phyloP scores from a whole-genome alignment of 2,329 filamentous ascomycete genomes.

The Fusarium sp. region DNA sequence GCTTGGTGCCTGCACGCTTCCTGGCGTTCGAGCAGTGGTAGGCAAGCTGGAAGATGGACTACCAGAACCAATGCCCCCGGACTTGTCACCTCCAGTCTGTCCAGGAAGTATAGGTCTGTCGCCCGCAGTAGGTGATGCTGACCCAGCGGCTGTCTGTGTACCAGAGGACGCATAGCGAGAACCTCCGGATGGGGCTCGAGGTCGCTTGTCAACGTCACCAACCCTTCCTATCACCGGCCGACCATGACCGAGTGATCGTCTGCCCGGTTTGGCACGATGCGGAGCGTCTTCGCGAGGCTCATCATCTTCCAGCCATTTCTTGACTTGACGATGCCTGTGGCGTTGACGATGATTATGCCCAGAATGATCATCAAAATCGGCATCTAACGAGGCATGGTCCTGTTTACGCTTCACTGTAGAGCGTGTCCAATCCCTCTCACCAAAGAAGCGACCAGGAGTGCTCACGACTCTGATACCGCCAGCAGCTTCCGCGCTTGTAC shows the following conservation, averaged over 20 bases:
- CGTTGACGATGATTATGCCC: not conserved
- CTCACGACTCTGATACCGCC: not conserved
- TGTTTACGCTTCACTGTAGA: not conserved
- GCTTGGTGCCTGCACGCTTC: rapidly evolving
- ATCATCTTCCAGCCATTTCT: not conserved
- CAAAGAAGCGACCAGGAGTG: not conserved
- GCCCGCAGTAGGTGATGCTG: rapidly evolving
- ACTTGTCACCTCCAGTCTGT: not conserved
- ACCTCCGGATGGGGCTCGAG: not conserved
- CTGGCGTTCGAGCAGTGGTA: rapidly evolving
- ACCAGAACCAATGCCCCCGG: rapidly evolving
- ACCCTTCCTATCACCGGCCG: not conserved
- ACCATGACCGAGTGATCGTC: not conserved
- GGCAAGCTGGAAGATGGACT: not conserved
- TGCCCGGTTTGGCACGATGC: not conserved
- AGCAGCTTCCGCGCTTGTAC: not conserved
- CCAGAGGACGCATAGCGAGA: not conserved
- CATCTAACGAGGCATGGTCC: not conserved
- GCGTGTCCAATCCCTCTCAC: not conserved
- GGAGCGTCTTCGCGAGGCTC: not conserved
- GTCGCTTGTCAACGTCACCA: not conserved
- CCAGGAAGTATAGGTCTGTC: not conserved
- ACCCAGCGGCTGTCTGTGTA: not conserved
- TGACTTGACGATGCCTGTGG: not conserved
- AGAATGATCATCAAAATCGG: not conserved